Percentiles rank a stretch among this genome's conserved stretches.
These are phyloP conservation scores for Fusarium udum DNA, from an alignment of 2,329 filamentous ascomycete species.

Conservation along the genomic window DNA sequence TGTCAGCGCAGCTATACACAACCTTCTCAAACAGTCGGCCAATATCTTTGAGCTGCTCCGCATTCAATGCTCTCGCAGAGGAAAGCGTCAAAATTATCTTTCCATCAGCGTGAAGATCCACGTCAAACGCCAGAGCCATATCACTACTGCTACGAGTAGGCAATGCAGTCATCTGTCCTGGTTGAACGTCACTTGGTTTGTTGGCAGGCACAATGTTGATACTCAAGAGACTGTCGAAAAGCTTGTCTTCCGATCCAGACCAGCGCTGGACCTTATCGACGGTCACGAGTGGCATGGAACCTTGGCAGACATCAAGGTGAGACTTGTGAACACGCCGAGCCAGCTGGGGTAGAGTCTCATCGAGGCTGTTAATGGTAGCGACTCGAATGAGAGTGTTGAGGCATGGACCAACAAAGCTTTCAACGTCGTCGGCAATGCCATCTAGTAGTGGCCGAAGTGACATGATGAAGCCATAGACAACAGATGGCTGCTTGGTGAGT, in stretches of 20 bases:
- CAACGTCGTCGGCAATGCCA: not conserved
- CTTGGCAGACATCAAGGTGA: not conserved
- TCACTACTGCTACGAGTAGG: slow-evolving; percentile 12
- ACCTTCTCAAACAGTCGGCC: slow-evolving; percentile 3
- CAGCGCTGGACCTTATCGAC: slow-evolving; percentile 16
- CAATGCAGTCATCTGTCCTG: slow-evolving; percentile 2
- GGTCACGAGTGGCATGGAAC: slow-evolving; percentile 7
- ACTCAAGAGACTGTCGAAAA: slow-evolving; percentile 19
- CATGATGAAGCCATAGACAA: slow-evolving; percentile 22
- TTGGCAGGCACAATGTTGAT: not conserved
- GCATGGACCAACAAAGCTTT: slow-evolving; percentile 8
- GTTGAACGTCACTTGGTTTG: fast-evolving
- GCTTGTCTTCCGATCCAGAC: slow-evolving; percentile 7
- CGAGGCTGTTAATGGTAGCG: not conserved
- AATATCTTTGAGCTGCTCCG: not conserved
- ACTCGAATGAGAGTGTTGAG: slow-evolving; percentile 15
- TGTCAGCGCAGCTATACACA: not conserved
- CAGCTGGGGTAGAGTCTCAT: not conserved
- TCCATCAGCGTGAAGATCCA: slow-evolving; percentile 16
- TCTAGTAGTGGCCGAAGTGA: slow-evolving; percentile 6
- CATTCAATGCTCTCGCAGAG: not conserved
- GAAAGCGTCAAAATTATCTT: slow-evolving; percentile 1
- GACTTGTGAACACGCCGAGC: not conserved
- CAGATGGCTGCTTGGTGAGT: not conserved
- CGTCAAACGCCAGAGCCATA: slow-evolving; percentile 13